Evolutionary conservation across 352 stramenopile species (phyloP).

Genomic region (Phytophthora ohioensis): DNA sequence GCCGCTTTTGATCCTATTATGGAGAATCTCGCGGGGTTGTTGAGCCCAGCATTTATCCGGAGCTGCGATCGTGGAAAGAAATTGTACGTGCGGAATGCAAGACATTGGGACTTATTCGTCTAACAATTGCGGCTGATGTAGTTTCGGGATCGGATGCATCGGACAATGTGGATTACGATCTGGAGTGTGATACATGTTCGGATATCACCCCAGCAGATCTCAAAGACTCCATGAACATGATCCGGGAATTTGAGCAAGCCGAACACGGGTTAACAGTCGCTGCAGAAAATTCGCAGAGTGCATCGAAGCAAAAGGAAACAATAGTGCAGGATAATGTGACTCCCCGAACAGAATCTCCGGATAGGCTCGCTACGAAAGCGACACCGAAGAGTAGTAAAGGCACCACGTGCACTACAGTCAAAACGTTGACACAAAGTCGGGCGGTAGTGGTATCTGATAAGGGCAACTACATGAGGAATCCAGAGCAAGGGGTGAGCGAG

Average conservation of each 20-base stretch:
- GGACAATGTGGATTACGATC: not conserved
- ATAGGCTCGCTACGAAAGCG: no score
- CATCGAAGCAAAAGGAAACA: not conserved
- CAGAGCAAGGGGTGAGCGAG: not conserved
- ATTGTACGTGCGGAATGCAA: not conserved
- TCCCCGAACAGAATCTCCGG: no score
- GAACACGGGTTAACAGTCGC: not conserved
- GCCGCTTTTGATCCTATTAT: slow-evolving; percentile 1
- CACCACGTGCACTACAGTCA: no score
- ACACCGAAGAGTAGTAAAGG: no score
- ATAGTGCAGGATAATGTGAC: not conserved
- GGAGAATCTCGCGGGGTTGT: not conserved
- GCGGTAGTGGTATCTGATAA: no score
- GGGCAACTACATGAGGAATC: not conserved
- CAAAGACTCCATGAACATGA: not conserved
- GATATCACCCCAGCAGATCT: not conserved
- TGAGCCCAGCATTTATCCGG: slow-evolving; percentile 1
- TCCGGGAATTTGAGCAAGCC: not conserved
- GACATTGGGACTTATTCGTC: not conserved
- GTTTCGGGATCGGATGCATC: not conserved
- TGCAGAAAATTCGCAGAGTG: no score
- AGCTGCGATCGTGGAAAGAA: not conserved
- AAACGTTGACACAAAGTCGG: not conserved
- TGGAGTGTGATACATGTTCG: not conserved
- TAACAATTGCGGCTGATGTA: not conserved